Conservation (phyloP, 140 eudicot species). For the Bidens hawaiensis region DNA sequence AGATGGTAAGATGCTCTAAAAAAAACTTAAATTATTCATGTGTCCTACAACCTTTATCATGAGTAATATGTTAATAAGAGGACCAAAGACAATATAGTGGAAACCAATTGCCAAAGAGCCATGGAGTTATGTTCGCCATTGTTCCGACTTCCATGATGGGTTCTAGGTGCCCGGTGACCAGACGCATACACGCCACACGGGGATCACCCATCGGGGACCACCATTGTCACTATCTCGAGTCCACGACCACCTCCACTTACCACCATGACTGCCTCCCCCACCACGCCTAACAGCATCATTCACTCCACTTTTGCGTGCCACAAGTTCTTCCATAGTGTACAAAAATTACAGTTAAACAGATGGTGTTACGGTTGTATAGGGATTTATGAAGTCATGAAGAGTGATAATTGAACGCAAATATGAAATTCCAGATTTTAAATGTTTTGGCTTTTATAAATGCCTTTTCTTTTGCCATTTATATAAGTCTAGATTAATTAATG, state of each 20-base stretch:
- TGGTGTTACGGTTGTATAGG: no score
- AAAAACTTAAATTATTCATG: no score
- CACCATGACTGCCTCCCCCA: slow-evolving; percentile 4
- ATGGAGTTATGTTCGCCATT: not conserved
- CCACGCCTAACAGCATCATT: slow-evolving; percentile 10
- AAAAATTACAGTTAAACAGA: no score
- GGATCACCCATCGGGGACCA: not conserved
- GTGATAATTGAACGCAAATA: no score
- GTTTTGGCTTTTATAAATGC: no score
- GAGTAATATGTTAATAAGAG: slow-evolving; percentile 10
- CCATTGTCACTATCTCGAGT: no score
- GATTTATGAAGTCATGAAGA: no score
- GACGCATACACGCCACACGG: slow-evolving; percentile 1
- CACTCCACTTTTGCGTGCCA: slow-evolving; percentile 2
- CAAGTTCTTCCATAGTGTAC: slow-evolving; percentile 1
- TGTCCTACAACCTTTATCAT: not conserved
- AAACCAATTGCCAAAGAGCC: not conserved
- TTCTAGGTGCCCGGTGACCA: not conserved
- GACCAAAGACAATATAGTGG: slow-evolving; percentile 1
- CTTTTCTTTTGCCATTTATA: no score
- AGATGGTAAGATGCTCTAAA: no score
- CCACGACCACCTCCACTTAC: slow-evolving; percentile 1
- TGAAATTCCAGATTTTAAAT: no score
- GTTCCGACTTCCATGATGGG: slow-evolving; percentile 10
- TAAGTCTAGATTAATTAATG: no score